These are phyloP conservation scores for Penicillium parvum DNA, from an alignment of 495 filamentous ascomycete species.

Conservation along the genomic window DNA sequence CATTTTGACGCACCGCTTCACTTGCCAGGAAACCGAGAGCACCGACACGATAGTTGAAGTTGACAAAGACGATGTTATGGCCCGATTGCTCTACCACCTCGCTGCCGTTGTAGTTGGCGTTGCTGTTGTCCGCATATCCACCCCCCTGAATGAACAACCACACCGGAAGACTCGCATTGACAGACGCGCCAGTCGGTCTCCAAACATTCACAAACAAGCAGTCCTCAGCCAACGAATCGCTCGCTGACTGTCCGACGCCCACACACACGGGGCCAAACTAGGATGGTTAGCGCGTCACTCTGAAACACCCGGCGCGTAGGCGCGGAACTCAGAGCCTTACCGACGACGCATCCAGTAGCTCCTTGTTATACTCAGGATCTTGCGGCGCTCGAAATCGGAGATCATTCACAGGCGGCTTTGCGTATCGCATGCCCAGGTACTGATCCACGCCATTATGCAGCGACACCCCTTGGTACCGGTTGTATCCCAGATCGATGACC, in stretches of 20 bases:
- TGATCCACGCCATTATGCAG: constrained; percentile 45
- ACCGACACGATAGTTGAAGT: constrained; percentile 75
- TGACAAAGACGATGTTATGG: constrained; percentile 56
- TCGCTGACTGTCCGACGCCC: constrained; percentile 20
- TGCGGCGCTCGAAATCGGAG: constrained; percentile 52
- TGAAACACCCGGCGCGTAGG: background rate
- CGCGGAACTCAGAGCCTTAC: constrained; percentile 11
- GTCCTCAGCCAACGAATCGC: constrained; percentile 53
- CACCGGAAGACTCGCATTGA: constrained; percentile 53
- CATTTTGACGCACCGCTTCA: constrained; percentile 47
- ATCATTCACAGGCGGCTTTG: constrained; percentile 48
- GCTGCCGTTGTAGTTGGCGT: constrained; percentile 62
- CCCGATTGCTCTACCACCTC: constrained; percentile 52
- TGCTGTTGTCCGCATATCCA: constrained; percentile 57
- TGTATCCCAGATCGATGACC: constrained; percentile 36
- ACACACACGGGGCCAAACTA: constrained; percentile 41
- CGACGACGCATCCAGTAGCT: constrained; percentile 36
- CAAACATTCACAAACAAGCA: constrained; percentile 70
- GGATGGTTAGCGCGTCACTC: constrained; percentile 4
- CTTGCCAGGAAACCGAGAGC: constrained; percentile 65
- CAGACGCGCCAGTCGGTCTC: constrained; percentile 53
- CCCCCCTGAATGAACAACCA: constrained; percentile 72
- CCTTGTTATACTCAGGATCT: constrained; percentile 35
- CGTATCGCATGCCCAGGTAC: constrained; percentile 60
- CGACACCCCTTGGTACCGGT: constrained; percentile 31